These are phyloP conservation scores for Russula earlei DNA, from an alignment of 768 basidiomycete species.

Conservation along the genomic window DNA sequence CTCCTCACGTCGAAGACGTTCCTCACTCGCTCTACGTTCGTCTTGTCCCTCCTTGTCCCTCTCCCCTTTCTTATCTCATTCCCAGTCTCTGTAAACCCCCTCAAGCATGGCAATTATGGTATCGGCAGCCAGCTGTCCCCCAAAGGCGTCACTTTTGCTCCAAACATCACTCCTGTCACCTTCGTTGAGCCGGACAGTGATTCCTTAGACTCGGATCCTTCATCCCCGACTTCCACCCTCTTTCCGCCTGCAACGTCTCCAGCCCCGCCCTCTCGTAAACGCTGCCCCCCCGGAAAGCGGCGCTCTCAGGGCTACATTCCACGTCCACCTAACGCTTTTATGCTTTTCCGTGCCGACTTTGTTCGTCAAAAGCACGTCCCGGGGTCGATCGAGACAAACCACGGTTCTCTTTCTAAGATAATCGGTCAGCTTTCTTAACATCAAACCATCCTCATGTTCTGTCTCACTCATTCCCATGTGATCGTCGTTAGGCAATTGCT, in stretches of 20 bases:
- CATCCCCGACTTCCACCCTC: slow-evolving; percentile 33
- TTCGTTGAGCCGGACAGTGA: slow-evolving; percentile 32
- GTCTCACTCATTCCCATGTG: neutral
- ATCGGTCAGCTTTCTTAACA: slow-evolving; percentile 25
- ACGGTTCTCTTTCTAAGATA: slow-evolving; percentile 41
- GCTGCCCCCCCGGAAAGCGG: slow-evolving; percentile 52
- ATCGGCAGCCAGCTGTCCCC: slow-evolving; percentile 30
- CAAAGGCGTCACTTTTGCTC: slow-evolving; percentile 53
- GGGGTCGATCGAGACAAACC: slow-evolving; percentile 41
- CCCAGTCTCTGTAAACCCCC: slow-evolving; percentile 24
- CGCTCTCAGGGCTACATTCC: slow-evolving; percentile 40
- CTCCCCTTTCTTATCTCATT: neutral
- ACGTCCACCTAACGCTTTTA: slow-evolving; percentile 33
- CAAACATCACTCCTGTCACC: slow-evolving; percentile 49
- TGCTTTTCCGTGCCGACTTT: slow-evolving; percentile 25
- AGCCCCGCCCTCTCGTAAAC: slow-evolving; percentile 34
- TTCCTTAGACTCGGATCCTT: slow-evolving; percentile 26
- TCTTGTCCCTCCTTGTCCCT: neutral
- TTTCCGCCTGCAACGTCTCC: slow-evolving; percentile 46
- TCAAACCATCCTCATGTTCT: neutral
- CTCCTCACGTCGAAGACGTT: slow-evolving; percentile 18
- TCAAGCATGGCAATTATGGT: slow-evolving; percentile 49
- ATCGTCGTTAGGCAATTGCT: slow-evolving; percentile 35
- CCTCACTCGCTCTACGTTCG: slow-evolving; percentile 18
- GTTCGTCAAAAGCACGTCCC: slow-evolving; percentile 40